Base-by-base conservation (phyloP, 805 yeast genomes). In the Dipodascopsis uninucleata region DNA sequence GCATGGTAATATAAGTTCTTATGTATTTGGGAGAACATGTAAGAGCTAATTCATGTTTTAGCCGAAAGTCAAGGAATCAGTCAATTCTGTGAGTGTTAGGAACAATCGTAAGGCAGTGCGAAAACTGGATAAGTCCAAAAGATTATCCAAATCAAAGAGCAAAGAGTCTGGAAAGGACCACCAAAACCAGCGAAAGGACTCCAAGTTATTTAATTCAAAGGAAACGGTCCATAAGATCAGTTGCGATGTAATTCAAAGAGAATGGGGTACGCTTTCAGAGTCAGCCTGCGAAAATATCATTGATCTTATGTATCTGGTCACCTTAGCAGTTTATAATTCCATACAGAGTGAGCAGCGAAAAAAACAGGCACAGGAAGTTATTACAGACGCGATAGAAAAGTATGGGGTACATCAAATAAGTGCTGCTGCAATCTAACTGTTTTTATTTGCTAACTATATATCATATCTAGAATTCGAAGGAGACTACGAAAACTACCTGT, bases 401-500 rank as follows among this genome's bases (percentile, higher is more conserved):
- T 47, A 26, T n/a, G n/a, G 29, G n/a, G 35, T 16, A 21, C 12
- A 8, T 17, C 10, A 21, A 7, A 31, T 17, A n/a, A n/a, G n/a
- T n/a, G n/a, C n/a, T n/a, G n/a, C n/a, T 31, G 10, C 7, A 8
- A 7, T n/a, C 35, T 31, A 31, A 31, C 35, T 8, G 35, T 31
- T n/a, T 10, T 10, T 10, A 10, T 10, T 10, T 26, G 29, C 29
- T 26, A 10, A 26, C 10, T n/a, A 10, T 10, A 10, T 26, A 21
- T 12, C 32, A 20, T 18, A 5, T 8, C 10, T 20, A 47, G 52
- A 39, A n/a, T 46, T 24, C 45, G 34, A 21, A 28, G 39, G 12
- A 24, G 40, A 17, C 46, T 50, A 7, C 22, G 31, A 3, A 31
- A 45, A 26, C 31, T 50, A 22, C 53, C 53, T 3, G 48, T 46